These are phyloP conservation scores for Trichosporon ovoides DNA, from an alignment of 1,284 basidiomycete genomes.

Conservation along the genomic window DNA sequence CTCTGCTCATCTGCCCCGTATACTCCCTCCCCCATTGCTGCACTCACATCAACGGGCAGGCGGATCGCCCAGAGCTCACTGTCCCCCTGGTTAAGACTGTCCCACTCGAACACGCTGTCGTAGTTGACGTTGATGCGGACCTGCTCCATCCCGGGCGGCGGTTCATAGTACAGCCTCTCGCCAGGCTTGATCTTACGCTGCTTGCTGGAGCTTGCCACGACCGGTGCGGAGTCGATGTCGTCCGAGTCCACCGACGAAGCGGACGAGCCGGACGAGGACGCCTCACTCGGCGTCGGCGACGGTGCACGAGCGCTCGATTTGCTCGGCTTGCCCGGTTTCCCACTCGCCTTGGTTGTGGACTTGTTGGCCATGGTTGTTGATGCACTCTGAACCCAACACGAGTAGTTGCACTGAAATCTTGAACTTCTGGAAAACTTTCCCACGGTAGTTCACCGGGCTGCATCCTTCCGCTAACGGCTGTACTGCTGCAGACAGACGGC, in stretches of 20 bases:
- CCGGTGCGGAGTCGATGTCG: not conserved
- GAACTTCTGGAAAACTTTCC: not conserved
- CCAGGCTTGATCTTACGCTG: not conserved
- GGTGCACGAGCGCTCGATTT: not conserved
- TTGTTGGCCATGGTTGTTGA: not conserved
- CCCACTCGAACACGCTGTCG: slow-evolving; percentile 37
- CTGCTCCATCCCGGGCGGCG: slow-evolving; percentile 39
- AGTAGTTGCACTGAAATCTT: not conserved
- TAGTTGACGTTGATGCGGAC: slow-evolving; percentile 21
- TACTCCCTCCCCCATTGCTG: not conserved
- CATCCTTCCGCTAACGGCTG: no score
- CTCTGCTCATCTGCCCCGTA: no score
- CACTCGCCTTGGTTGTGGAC: not conserved
- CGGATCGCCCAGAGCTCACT: slow-evolving; percentile 47
- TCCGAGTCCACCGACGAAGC: not conserved
- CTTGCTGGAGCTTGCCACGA: not conserved
- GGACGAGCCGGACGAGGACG: not conserved
- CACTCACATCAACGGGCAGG: slow-evolving; percentile 39
- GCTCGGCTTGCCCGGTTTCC: no score
- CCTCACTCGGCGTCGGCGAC: not conserved
- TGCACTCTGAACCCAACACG: not conserved
- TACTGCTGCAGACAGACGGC: no score
- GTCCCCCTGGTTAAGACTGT: slow-evolving; percentile 29
- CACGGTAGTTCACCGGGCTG: no score
- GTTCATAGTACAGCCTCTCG: slow-evolving; percentile 24